A percentile compares a stretch with the other conserved stretches of the same genome.
Conservation (phyloP, 148 eudicot species). For the Dysphania ambrosioides region DNA sequence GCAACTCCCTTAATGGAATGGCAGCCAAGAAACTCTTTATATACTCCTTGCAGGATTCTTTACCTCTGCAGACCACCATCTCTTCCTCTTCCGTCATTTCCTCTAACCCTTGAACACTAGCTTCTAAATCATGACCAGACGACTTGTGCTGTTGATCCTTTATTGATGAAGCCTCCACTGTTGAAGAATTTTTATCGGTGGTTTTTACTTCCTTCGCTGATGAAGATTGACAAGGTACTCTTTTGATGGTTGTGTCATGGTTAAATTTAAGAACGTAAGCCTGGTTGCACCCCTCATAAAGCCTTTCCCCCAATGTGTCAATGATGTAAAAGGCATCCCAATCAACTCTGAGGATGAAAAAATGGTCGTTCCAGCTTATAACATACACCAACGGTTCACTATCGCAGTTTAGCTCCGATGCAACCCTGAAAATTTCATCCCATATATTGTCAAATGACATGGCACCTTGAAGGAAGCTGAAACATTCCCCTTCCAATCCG, state of each 20-base stretch:
- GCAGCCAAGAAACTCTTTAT: constrained; percentile 87
- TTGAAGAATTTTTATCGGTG: background rate
- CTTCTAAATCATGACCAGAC: background rate
- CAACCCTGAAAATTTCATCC: constrained; percentile 57
- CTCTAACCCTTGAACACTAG: constrained; percentile 1
- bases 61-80: constrained; percentile 40
- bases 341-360: constrained; percentile 68
- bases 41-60: constrained; percentile 72
- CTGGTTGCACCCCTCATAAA: constrained; percentile 68
- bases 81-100: constrained; percentile 29
- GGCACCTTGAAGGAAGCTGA: constrained; percentile 60
- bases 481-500: constrained; percentile 50
- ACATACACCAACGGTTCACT: constrained; percentile 50
- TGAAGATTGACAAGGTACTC: constrained; percentile 23
- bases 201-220: constrained; percentile 2
- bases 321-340: constrained; percentile 71
- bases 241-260: constrained; percentile 41
- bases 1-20: constrained; percentile 71
- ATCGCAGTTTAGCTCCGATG: constrained; percentile 22
- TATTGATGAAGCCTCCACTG: constrained; percentile 9
- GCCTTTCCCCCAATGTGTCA: constrained; percentile 87
- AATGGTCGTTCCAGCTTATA: constrained; percentile 88
- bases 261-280: constrained; percentile 69
- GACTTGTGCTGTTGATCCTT: constrained; percentile 2
- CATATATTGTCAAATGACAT: constrained; percentile 85